Base-by-base conservation (phyloP, 148 eudicot species). In the Vaccinium vitisidaea region DNA sequence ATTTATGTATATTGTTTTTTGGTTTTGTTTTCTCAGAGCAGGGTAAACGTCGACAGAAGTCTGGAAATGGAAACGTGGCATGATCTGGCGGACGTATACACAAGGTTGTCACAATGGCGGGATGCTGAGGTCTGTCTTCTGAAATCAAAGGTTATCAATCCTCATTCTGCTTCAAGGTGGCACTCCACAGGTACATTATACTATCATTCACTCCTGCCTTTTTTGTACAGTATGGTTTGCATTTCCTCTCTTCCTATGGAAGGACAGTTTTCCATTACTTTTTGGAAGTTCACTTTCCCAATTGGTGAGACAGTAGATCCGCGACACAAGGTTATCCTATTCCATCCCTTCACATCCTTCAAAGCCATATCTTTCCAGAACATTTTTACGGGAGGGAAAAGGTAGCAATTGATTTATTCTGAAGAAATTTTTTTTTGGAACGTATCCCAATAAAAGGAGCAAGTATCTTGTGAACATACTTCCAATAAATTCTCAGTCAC, bases 51-150 rank as follows among this genome's bases (percentile, higher is more conserved):
- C 39, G 91, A 87, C 46, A 88, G 86, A 89, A 78, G 87, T 61
- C 86, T 96, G 84, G 99, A 96, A 92, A 86, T 92, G 91, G 97
- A 94, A 87, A 94, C 97, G 12, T 96, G 98, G 99, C 95, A 93
- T 86, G 99, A 96, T 85, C 94, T 96, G 79, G 97, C 99, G 21
- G 90, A 92, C 50, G 79, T 93, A 25, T 96, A 96, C 63, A 91
- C 93, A 49, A 92, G 91, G 87, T 90, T 89, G 75, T 93, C 93
- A 71, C 98, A 92, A 49, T 96, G 98, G 98, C 86, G 85, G 36
- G 99, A 94, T 90, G 96, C 98, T 36, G 98, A 96, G 88, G 86
- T 88, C 55, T 96, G 98, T 80, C 93, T 96, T 83, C 84, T 89
- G 56, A 96, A 94, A 89, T 94, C 98, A 19, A 88, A 91, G 85